Evolutionary conservation across 2,329 filamentous ascomycete genomes (phyloP).

Genomic region (Fusarium subtropicale): DNA sequence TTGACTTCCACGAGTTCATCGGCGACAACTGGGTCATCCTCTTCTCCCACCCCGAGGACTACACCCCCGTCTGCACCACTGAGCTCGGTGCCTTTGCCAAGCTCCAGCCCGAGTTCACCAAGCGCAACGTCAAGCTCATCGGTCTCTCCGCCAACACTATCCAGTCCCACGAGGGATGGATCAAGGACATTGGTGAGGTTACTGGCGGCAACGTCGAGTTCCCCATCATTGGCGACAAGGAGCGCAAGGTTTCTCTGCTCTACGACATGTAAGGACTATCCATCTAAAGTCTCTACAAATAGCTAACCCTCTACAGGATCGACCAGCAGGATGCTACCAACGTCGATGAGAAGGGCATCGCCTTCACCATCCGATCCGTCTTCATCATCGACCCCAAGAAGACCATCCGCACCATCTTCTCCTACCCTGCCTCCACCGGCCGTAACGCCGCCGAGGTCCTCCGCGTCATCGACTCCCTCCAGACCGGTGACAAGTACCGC

Average conservation of each 20-base stretch:
- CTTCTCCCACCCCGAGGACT: slow-evolving; percentile 90
- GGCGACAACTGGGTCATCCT: slow-evolving; percentile 83
- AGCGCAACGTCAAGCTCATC: slow-evolving; percentile 90
- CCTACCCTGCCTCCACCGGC: slow-evolving; percentile 92
- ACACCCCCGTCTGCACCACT: slow-evolving; percentile 95
- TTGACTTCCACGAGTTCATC: slow-evolving; percentile 86
- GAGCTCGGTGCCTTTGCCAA: slow-evolving; percentile 94
- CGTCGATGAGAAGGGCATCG: slow-evolving; percentile 83
- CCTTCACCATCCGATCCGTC: slow-evolving; percentile 94
- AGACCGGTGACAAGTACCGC: slow-evolving; percentile 88
- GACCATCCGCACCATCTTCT: slow-evolving; percentile 91
- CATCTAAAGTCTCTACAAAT: background rate
- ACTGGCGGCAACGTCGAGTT: slow-evolving; percentile 76
- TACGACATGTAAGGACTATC: slow-evolving; percentile 88
- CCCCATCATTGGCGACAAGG: slow-evolving; percentile 85
- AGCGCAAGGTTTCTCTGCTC: slow-evolving; percentile 77
- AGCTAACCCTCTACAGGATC: slow-evolving; percentile 61
- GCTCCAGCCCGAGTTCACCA: slow-evolving; percentile 86
- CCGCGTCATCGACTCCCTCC: slow-evolving; percentile 81
- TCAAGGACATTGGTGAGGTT: slow-evolving; percentile 87
- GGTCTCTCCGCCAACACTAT: slow-evolving; percentile 90
- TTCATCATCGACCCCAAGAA: slow-evolving; percentile 95
- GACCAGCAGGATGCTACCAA: slow-evolving; percentile 86
- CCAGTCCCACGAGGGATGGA: slow-evolving; percentile 86
- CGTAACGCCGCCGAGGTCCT: slow-evolving; percentile 84